Evolutionary conservation across 352 stramenopile species (phyloP).

Genomic region (Phytopythium litorale): DNA sequence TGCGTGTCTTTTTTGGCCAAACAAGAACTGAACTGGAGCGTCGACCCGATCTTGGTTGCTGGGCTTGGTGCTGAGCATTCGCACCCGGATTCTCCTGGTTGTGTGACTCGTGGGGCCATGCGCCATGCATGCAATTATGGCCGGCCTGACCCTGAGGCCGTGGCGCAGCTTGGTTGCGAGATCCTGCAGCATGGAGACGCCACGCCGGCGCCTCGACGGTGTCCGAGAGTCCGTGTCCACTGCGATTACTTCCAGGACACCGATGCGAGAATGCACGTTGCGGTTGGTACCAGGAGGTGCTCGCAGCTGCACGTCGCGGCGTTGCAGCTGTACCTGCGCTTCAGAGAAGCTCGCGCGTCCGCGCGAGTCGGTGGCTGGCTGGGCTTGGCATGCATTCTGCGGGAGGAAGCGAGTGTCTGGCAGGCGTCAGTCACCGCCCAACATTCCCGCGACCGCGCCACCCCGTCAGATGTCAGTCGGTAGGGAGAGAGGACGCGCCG

Average conservation of each 20-base stretch:
- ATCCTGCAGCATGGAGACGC: not conserved
- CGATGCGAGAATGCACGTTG: not conserved
- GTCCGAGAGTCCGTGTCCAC: not conserved
- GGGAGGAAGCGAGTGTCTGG: not conserved
- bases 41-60: not conserved
- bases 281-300: not conserved
- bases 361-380: not conserved
- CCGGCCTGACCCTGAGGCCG: not conserved
- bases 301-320: not conserved
- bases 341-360: not conserved
- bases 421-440: not conserved
- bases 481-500: not conserved
- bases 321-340: not conserved
- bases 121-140: not conserved
- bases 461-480: not conserved
- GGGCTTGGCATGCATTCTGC: not conserved
- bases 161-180: not conserved
- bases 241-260: not conserved
- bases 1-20: not conserved
- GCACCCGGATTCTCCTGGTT: not conserved
- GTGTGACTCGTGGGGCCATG: not conserved
- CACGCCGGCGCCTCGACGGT: not conserved
- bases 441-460: not conserved
- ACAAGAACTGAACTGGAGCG: not conserved
- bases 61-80: not conserved